These are phyloP conservation scores for Chernovozyma aurita DNA, from an alignment of 1,139 yeast species.

Conservation along the genomic window DNA sequence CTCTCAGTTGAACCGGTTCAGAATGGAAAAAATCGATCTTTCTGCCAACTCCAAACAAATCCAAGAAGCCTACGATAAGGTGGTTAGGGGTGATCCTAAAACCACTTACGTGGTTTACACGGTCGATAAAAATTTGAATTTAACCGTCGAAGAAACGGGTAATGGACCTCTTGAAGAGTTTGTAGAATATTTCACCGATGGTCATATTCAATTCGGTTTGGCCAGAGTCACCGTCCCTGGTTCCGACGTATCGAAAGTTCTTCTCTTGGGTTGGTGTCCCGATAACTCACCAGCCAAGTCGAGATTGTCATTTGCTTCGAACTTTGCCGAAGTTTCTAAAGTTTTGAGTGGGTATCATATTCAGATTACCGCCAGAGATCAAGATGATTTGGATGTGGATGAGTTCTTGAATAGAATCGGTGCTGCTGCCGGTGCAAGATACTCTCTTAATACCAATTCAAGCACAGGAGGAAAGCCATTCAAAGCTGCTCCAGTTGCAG, in stretches of 20 bases:
- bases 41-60: slow-evolving; percentile 57
- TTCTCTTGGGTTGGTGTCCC: slow-evolving; percentile 92
- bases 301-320: slow-evolving; percentile 69
- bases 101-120: slow-evolving; percentile 61
- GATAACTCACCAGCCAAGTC: slow-evolving; percentile 76
- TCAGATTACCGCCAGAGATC: slow-evolving; percentile 93
- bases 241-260: slow-evolving; percentile 77
- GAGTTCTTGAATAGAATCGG: slow-evolving; percentile 74
- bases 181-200: slow-evolving; percentile 77
- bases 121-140: slow-evolving; percentile 53
- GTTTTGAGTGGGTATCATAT: slow-evolving; percentile 83
- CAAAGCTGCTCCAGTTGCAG: slow-evolving; percentile 15
- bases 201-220: slow-evolving; percentile 86
- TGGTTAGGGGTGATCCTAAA: slow-evolving; percentile 57
- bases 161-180: slow-evolving; percentile 71
- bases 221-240: slow-evolving; percentile 87
- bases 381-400: slow-evolving; percentile 78
- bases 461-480: slow-evolving; percentile 15
- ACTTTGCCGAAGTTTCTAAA: slow-evolving; percentile 69
- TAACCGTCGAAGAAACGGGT: slow-evolving; percentile 56
- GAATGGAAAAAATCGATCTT: slow-evolving; percentile 56
- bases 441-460: slow-evolving; percentile 53
- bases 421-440: slow-evolving; percentile 94
- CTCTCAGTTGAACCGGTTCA: too few relatives aligned
- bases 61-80: slow-evolving; percentile 57